Base-by-base conservation (phyloP, 2,329 filamentous ascomycete species). In the Hortaea sp. region DNA sequence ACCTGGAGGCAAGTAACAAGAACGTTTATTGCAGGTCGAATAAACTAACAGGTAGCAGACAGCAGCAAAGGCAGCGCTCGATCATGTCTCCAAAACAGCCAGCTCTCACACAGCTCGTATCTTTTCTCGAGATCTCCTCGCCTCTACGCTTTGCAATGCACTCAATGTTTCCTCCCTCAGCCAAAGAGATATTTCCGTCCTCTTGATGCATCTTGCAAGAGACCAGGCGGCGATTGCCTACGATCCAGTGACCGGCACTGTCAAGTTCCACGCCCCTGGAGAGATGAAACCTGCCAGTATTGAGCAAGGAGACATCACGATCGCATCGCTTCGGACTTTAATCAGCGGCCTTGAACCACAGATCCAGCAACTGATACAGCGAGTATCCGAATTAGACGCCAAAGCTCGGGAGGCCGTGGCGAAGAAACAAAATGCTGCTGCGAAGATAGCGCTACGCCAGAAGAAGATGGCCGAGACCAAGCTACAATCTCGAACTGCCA, bases 401-500 rank as follows among this genome's bases (percentile, higher is more conserved):
- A 69, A 76, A 5, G 88, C 88, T 0, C 82, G 84, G 51, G 73
- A 76, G 20, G 85, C 88, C 0, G 79, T 95, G 1, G 69, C 71
- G 4, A 75, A 76, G 40, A 87, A 89, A 61, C 89, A 94, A 63
- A 77, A 79, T 39, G 69, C 84, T 27, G 75, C 82, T 0, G 92
- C 90, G 7, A 75, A 90, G 30, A 82, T 85, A 1, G 82, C 87
- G 0, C 75, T 98, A 9, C 82, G 84, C 43, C 85, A 81, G 5
- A 94, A 88, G 70, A 95, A 92, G 64, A 70, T 85, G 6, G 81
- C 84, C 29, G 88, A 95, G 64, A 70, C 77, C 2, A 84, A 81
- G 7, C 74, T 97, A 0, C 71, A 78, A 29, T 79, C 81, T 53
- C 81, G 89, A 9, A 79, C 82, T 29, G 80, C 81, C 6, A 85